Conservation (phyloP, 768 basidiomycete genomes). For the Leccinum arenicola region DNA sequence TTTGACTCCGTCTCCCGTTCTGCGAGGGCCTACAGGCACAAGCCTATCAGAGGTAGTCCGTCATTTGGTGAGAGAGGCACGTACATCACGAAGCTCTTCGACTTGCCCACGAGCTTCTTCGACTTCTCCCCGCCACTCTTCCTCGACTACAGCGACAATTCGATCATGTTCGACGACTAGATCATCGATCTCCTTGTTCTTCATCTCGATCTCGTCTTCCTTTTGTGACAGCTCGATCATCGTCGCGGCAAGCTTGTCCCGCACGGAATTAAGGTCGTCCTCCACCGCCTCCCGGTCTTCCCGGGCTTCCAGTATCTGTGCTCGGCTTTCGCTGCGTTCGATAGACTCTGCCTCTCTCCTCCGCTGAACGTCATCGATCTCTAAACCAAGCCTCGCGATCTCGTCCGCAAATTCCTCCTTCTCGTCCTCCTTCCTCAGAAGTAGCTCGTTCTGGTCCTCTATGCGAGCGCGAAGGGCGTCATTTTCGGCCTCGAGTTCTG, state of each 20-base stretch:
- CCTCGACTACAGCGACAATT: conserved; percentile 71
- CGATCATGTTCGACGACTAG: conserved; percentile 70
- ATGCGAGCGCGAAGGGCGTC: conserved; percentile 56
- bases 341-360: conserved; percentile 59
- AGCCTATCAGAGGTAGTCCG: neutral
- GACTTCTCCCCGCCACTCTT: conserved; percentile 87
- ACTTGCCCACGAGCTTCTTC: conserved; percentile 76
- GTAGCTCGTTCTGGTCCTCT: conserved; percentile 56
- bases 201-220: conserved; percentile 83
- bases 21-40: conserved; percentile 53
- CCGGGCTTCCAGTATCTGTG: conserved; percentile 63
- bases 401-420: conserved; percentile 68
- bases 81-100: conserved; percentile 75
- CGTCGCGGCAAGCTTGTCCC: conserved; percentile 76
- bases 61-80: conserved; percentile 17
- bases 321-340: conserved; percentile 74
- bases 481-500: conserved; percentile 61
- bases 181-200: conserved; percentile 75
- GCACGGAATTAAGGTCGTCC: conserved; percentile 67
- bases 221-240: conserved; percentile 82
- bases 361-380: conserved; percentile 64
- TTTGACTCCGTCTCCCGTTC: conserved; percentile 80
- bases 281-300: conserved; percentile 80
- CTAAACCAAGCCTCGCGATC: conserved; percentile 57
- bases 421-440: conserved; percentile 64